Base-by-base conservation (phyloP, 2,329 filamentous ascomycete genomes). In the Pleomassaria siparia region DNA sequence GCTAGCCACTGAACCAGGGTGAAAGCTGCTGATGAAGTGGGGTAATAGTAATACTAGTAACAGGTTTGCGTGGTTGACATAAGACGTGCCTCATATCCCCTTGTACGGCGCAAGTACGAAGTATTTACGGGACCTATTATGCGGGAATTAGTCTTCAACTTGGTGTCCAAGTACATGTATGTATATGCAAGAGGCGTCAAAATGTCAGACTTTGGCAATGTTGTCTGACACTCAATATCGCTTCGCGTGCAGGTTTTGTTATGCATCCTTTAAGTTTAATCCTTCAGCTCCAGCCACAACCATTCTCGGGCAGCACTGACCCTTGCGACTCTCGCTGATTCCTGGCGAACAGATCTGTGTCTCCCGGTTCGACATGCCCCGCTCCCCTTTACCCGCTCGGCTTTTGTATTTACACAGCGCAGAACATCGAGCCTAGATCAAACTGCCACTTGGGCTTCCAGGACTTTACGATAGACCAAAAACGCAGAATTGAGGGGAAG, bases 401-500 rank as follows among this genome's bases (percentile, higher is more conserved):
- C 30, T 36, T 24, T 18, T 15, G 10, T 22, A 32, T 47, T 44
- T 44, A 53, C 18, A 41, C 46, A 30, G 21, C 36, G 49, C 46
- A 49, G 41, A 28, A 42, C 43, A 46, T 52, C 37, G 25, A 45
- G 49, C 49, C 46, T 18, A 29, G 47, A 47, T 44, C 50, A 43
- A 46, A 44, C 50, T 44, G 46, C 40, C 40, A 30, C 26, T 15
- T 18, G 21, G 30, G 24, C 2, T 24, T 5, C 30, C 21, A 18
- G 29, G 22, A 39, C 24, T 37, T 35, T 37, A 5, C 20, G 35
- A 20, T 37, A 37, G 35, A 30, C 18, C 20, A 18, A 28, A 46
- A n/a, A 39, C 47, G 24, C n/a, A 44, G 20, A 37, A 47, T 32
- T 51, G 51, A 48, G 51, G 51, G 51, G 48, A 46, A 53, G 44